Conservation (phyloP, 75 land plant genomes). For the Pinus tabuliformis region DNA sequence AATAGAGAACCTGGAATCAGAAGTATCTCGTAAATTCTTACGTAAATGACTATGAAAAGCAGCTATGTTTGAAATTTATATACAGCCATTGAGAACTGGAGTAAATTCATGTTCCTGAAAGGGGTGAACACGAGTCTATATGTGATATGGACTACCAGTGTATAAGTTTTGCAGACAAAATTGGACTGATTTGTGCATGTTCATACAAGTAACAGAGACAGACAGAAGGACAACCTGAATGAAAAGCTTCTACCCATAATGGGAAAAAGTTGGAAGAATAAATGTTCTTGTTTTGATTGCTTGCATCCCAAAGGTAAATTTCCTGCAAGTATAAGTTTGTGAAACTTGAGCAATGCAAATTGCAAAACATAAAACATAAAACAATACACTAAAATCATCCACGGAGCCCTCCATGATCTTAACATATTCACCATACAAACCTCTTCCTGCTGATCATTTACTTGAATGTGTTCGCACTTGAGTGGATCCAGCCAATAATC, state of each 20-base stretch:
- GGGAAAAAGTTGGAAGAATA: constrained; percentile 90
- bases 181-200: not conserved
- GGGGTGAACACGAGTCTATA: not conserved
- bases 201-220: not conserved
- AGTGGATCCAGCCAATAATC: constrained; percentile 64
- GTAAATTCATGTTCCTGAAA: not conserved
- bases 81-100: not conserved
- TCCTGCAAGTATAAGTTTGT: constrained; percentile 23
- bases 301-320: constrained; percentile 40
- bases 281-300: constrained; percentile 44
- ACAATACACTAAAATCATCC: not conserved
- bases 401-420: not conserved
- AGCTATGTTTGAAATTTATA: not conserved
- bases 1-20: not conserved
- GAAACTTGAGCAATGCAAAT: not conserved
- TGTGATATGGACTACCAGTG: not conserved
- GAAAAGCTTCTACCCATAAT: constrained; percentile 58
- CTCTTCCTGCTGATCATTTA: not conserved
- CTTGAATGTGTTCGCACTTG: constrained; percentile 9
- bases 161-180: too few relatives aligned
- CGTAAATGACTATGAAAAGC: not conserved
- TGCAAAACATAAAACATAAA: not conserved
- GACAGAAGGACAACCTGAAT: constrained; percentile 43
- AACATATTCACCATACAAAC: constrained; percentile 1
- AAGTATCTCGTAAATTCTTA: not conserved